Evolutionary conservation across 257 asterid genomes (phyloP).

Genomic region (Leonotis leonurus): DNA sequence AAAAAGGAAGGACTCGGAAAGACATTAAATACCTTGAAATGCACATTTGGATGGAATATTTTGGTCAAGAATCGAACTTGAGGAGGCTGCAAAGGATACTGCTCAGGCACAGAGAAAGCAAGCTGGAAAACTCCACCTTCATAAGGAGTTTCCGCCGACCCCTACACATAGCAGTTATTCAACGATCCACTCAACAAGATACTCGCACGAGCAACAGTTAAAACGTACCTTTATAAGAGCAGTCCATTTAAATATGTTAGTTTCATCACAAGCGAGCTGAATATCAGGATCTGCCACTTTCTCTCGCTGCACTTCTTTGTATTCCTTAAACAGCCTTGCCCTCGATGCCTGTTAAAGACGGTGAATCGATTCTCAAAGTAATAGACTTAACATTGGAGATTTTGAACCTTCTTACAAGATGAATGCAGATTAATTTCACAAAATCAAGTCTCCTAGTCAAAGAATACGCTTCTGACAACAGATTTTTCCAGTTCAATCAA

Average conservation of each 20-base stretch:
- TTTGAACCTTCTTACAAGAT: conserved; percentile 1
- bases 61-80: conserved; percentile 98
- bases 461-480: background rate
- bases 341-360: conserved; percentile 65
- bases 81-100: conserved; percentile 97
- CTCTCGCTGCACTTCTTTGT: conserved; percentile 95
- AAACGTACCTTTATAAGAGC: conserved; percentile 76
- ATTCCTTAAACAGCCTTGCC: conserved; percentile 94
- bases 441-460: background rate
- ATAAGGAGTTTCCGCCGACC: conserved; percentile 95
- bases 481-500: background rate
- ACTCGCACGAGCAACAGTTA: background rate
- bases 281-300: conserved; percentile 92
- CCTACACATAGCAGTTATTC: conserved; percentile 36
- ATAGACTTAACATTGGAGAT: background rate
- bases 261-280: conserved; percentile 87
- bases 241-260: conserved; percentile 94
- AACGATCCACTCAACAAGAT: conserved; percentile 7
- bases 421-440: background rate
- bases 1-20: background rate
- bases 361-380: background rate
- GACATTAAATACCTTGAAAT: conserved; percentile 67
- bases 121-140: conserved; percentile 99
- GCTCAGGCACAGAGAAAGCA: conserved; percentile 95
- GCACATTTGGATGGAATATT: conserved; percentile 97